Evolutionary conservation across 495 filamentous ascomycete species (phyloP).

Genomic region (Rusavskia elegans): DNA sequence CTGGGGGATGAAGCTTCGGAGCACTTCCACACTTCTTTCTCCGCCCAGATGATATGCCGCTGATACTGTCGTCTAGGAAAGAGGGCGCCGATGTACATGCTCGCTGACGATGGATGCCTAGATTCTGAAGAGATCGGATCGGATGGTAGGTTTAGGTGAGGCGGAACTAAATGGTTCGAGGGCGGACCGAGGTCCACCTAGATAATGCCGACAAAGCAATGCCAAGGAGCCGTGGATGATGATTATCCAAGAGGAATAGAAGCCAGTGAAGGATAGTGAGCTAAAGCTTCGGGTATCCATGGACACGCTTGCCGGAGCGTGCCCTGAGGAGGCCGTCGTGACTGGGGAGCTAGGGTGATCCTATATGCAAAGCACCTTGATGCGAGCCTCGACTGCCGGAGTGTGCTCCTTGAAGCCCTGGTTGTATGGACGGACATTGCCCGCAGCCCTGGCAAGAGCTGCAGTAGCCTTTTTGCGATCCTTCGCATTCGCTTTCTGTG

Average conservation of each 20-base stretch:
- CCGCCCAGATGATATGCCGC: not conserved
- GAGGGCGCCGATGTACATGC: not conserved
- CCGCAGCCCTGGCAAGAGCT: not conserved
- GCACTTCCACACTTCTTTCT: not conserved
- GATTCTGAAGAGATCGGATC: not conserved
- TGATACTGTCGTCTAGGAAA: not conserved
- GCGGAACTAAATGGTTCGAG: too few species aligned
- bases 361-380: conserved; percentile 5
- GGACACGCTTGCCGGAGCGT: not conserved
- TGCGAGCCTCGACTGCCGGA: conserved; percentile 2
- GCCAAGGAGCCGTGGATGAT: too few species aligned
- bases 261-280: too few species aligned
- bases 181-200: too few species aligned
- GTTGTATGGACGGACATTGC: not conserved
- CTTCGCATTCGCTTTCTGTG: conserved; percentile 29
- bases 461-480: conserved; percentile 16
- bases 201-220: too few species aligned
- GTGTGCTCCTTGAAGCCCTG: conserved; percentile 1
- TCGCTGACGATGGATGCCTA: not conserved
- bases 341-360: not conserved
- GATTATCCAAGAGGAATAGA: too few species aligned
- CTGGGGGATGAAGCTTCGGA: not conserved
- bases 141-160: too few species aligned
- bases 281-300: too few species aligned
- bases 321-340: not conserved